Evolutionary conservation across 768 basidiomycete genomes (phyloP), one percentile per base, ranked within the genome.

Genomic region (Mycena metata): DNA sequence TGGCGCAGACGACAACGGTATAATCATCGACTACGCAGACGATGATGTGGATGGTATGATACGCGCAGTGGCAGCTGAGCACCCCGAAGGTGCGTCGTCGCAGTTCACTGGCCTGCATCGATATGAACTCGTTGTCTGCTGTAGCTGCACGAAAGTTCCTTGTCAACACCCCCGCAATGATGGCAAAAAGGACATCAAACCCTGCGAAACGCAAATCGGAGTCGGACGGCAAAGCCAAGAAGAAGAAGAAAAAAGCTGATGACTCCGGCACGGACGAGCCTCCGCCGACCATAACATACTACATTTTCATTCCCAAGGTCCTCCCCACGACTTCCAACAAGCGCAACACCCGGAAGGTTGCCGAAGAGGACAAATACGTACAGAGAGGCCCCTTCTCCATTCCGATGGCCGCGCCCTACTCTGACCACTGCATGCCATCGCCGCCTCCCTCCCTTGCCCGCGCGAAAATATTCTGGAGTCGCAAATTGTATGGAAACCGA

Each of bases 401-500:
- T 21, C 49, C 24, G 5, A 50, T 30, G 3, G 4, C 49, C 15
- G 9, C 23, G 11, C 49, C 49, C 49, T 50, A 55, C 35, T 19
- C 33, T 3, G 5, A 30, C 35, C 41, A 5, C 42, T 58, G 6
- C 23, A 19, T 23, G 56, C 56, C 21, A 58, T 58, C 19, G 56
- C 56, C 12, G 5, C 24, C 19, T 39, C 13, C 15, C 56, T 58
- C 12, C 56, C 56, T 16, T 58, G 56, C 21, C 36, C 15, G n/a
- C 3, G 2, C 10, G 45, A 60, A 9, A 30, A 60, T 19, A 60
- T 60, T 33, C 23, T 36, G 11, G 23, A 50, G 16, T 47, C 45
- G 2, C 50, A 61, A 36, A 51, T 61, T 17, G 2, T 24, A 1
- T 61, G 60, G 60, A 61, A 61, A 23, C 33, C 47, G 15, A 50